A percentile compares a stretch with the other conserved stretches of the same genome.
Evolutionary conservation across 176 grass and related monocot genomes (phyloP).

Genomic region (Carex pumila): DNA sequence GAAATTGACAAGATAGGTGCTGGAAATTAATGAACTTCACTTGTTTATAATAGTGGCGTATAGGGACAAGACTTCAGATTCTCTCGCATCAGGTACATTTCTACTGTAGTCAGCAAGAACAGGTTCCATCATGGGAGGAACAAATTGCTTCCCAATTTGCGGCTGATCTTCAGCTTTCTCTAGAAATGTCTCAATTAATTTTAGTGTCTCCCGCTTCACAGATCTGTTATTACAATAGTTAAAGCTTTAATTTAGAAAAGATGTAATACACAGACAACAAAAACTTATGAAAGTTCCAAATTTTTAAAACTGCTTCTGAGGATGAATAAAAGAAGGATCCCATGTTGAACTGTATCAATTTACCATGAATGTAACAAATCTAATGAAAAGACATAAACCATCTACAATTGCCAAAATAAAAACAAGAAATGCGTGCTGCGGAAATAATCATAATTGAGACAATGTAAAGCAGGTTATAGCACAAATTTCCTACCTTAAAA

Average conservation of each 20-base stretch:
- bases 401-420: neutral
- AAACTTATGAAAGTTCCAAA: neutral
- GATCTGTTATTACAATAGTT: slow-evolving; percentile 52
- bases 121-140: slow-evolving; percentile 99
- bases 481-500: slow-evolving; percentile 52
- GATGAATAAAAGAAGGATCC: neutral
- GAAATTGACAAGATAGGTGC: neutral
- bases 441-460: neutral
- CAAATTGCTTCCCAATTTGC: slow-evolving; percentile 92
- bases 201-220: slow-evolving; percentile 93
- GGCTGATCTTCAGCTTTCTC: slow-evolving; percentile 99
- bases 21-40: slow-evolving; percentile 24
- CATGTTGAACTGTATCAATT: neutral
- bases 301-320: neutral
- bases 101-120: slow-evolving; percentile 91
- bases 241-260: slow-evolving; percentile 12
- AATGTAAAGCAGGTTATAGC: neutral
- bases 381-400: neutral
- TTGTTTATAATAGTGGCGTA: slow-evolving; percentile 99
- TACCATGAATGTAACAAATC: neutral
- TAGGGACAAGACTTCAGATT: slow-evolving; percentile 96
- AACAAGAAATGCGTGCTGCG: neutral
- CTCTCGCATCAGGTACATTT: slow-evolving; percentile 98
- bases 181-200: slow-evolving; percentile 97
- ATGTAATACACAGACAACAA: neutral